phyloP scores from a whole-genome alignment of 1,284 basidiomycete species.

The Fereydounia khargensis region DNA sequence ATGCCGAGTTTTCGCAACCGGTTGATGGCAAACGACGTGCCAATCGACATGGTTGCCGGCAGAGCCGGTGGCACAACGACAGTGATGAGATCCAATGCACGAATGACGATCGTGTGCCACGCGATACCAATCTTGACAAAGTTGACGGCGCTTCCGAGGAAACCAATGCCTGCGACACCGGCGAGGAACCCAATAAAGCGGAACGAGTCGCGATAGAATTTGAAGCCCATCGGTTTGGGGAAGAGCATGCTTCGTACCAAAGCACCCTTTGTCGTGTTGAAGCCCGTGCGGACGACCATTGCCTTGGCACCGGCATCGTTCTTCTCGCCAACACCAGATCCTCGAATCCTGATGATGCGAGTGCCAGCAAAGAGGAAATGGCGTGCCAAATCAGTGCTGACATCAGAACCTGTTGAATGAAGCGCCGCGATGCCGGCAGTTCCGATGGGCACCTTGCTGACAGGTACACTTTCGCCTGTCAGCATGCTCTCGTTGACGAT shows the following conservation, averaged over 20 bases:
- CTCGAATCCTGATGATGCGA: conserved; percentile 82
- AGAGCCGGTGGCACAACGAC: conserved; percentile 96
- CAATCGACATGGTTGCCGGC: conserved; percentile 94
- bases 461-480: conserved; percentile 90
- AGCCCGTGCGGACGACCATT: conserved; percentile 88
- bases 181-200: conserved; percentile 91
- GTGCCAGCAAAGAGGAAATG: conserved; percentile 91
- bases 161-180: conserved; percentile 78
- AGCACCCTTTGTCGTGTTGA: conserved; percentile 96
- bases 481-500: conserved; percentile 99
- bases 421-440: conserved; percentile 35
- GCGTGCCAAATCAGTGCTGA: conserved; percentile 72
- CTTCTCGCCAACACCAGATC: conserved; percentile 54
- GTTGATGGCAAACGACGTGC: conserved; percentile 90
- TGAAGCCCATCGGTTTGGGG: conserved; percentile 89
- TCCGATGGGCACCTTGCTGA: conserved; percentile 74
- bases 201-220: conserved; percentile 96
- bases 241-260: conserved; percentile 96
- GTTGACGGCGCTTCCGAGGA: conserved; percentile 69
- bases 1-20: conserved; percentile 85
- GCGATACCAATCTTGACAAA: conserved; percentile 80
- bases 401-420: conserved; percentile 57
- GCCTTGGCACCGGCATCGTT: conserved; percentile 67
- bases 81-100: conserved; percentile 94
- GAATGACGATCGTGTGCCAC: conserved; percentile 86